A percentile compares a stretch with the other conserved stretches of the same genome.
phyloP scores from a whole-genome alignment of 1,284 basidiomycete genomes.

The Ustilago esculenta region DNA sequence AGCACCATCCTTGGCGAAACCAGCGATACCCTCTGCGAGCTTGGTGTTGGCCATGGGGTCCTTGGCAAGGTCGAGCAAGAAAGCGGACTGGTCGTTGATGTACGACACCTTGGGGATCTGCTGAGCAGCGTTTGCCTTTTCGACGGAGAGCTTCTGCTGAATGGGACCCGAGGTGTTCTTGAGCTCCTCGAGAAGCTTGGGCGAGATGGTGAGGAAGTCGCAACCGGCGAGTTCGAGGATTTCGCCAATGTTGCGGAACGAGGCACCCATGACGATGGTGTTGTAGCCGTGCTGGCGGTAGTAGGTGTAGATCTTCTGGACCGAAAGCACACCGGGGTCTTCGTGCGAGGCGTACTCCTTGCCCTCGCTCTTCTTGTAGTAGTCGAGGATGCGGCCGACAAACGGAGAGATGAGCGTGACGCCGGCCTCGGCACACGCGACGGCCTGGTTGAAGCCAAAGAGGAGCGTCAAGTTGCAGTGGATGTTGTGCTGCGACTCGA shows the following conservation, averaged over 20 bases:
- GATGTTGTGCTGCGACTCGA: conserved; percentile 86
- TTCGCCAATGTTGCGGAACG: conserved; percentile 87
- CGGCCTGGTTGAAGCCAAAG: conserved; percentile 97
- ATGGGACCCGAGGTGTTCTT: conserved; percentile 81
- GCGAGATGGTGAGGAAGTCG: conserved; percentile 93
- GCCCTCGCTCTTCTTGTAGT: conserved; percentile 64
- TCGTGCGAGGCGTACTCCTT: conserved; percentile 68
- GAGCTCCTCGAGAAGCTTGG: conserved; percentile 88
- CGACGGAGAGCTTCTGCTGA: conserved; percentile 83
- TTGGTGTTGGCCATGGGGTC: conserved; percentile 67
- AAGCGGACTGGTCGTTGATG: conserved; percentile 92
- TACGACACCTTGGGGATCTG: conserved; percentile 82
- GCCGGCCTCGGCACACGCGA: conserved; percentile 96
- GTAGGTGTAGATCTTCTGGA: conserved; percentile 92
- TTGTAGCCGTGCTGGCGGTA: conserved; percentile 99
- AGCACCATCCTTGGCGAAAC: conserved; percentile 90
- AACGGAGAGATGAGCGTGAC: conserved; percentile 99
- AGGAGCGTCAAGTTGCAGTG: conserved; percentile 99
- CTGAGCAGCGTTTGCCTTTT: conserved; percentile 74
- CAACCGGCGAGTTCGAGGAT: conserved; percentile 94
- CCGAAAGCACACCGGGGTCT: conserved; percentile 96
- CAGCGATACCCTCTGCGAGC: conserved; percentile 86
- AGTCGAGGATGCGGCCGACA: conserved; percentile 79
- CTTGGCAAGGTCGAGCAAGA: conserved; percentile 87
- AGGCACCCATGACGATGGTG: conserved; percentile 99